phyloP scores from a whole-genome alignment of 208 protist species.

The Trypanosoma lewisi region DNA sequence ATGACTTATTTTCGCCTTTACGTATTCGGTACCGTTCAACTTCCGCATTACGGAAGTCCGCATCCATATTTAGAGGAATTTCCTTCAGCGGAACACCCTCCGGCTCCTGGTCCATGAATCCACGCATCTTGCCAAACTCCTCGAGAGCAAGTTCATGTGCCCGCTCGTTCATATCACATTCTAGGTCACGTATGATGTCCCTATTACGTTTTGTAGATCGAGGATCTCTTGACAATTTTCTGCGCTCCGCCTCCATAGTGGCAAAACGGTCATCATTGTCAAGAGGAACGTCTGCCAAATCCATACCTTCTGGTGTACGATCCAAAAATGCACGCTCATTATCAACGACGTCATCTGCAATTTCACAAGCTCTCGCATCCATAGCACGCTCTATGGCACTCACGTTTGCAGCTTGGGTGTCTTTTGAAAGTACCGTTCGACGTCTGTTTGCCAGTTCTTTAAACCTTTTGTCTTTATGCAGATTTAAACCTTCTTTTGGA shows the following conservation, averaged over 20 bases:
- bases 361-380: slow-evolving; percentile 48
- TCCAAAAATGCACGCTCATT: slow-evolving; percentile 77
- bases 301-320: slow-evolving; percentile 81
- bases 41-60: slow-evolving; percentile 53
- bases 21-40: not conserved
- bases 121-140: slow-evolving; percentile 62
- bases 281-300: slow-evolving; percentile 69
- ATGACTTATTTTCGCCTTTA: not conserved
- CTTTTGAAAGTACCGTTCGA: slow-evolving; percentile 30
- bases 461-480: slow-evolving; percentile 69
- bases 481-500: slow-evolving; percentile 62
- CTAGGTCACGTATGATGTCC: slow-evolving; percentile 35
- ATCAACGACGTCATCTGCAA: slow-evolving; percentile 68
- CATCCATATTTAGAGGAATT: slow-evolving; percentile 58
- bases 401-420: slow-evolving; percentile 27
- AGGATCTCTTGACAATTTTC: slow-evolving; percentile 52
- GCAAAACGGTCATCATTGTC: slow-evolving; percentile 58
- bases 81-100: slow-evolving; percentile 73
- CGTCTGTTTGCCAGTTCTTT: slow-evolving; percentile 55
- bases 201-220: slow-evolving; percentile 34
- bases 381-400: slow-evolving; percentile 51
- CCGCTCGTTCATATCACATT: slow-evolving; percentile 68
- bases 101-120: slow-evolving; percentile 68
- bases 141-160: slow-evolving; percentile 55
- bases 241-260: slow-evolving; percentile 75